Base-by-base conservation (phyloP, 257 asterid genomes). In the Primulina eburnea region DNA sequence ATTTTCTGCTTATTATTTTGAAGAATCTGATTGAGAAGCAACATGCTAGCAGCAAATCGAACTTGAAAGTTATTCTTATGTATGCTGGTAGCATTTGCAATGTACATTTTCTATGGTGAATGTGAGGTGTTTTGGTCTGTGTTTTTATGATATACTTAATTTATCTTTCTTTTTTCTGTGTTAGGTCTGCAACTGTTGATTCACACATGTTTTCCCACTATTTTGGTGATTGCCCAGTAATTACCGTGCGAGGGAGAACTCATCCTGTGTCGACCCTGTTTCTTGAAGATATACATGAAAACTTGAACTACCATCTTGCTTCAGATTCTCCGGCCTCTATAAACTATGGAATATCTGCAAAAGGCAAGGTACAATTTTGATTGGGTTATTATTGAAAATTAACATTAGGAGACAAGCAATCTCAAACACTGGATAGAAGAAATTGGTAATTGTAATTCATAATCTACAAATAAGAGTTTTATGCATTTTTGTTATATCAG, bases 171-270 rank as follows among this genome's bases (percentile, higher is more conserved):
- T 73, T 75, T 56, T 59, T 50, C 66, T 76, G 71, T 73, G 53
- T 76, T 78, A 93, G 99, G 99, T 93, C 99, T 60, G 99, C 99
- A 60, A 93, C 99, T 37, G 96, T 93, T 81, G 96, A 93, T 85
- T 90, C 99, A 62, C 89, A 77, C 78, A 80, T 82, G 81, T 93
- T 93, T 76, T 93, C 99, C 20, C 83, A 76, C 79, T 93, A 93
- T 88, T 90, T 93, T 77, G 90, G 95, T 60, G 71, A 86, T 60
- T 93, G 99, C 76, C 99, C 99, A 61, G 99, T 93, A 73, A 77
- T 90, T 80, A 93, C 95, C 82, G 96, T 97, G 62, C 85, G 82
- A 81, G 99, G 99, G 72, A 82, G 97, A 77, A 90, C 96, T 56
- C 96, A 90, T 80, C 96, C 96, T 65, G 99, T 90, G 60, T 84